These are phyloP conservation scores for Pisolithus albus DNA, from an alignment of 768 basidiomycete genomes.

Conservation along the genomic window DNA sequence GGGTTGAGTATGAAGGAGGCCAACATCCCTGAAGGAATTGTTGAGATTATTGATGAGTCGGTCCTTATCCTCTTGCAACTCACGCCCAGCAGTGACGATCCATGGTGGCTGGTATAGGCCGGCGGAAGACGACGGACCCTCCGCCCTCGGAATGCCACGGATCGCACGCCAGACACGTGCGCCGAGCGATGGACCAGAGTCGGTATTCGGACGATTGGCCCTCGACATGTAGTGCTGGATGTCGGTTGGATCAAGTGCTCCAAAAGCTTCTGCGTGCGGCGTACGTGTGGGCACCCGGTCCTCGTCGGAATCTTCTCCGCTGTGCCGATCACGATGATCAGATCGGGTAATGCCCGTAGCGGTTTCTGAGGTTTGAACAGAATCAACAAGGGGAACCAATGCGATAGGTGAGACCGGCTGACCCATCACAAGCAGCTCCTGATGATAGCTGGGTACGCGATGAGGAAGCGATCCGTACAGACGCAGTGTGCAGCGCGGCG, in stretches of 20 bases:
- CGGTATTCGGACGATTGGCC: conserved; percentile 20
- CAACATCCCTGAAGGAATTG: conserved; percentile 75
- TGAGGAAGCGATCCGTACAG: conserved; percentile 5
- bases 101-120: conserved; percentile 46
- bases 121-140: conserved; percentile 18
- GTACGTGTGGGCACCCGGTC: conserved; percentile 37
- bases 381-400: conserved; percentile 3
- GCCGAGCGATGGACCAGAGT: conserved; percentile 12
- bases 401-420: conserved; percentile 20
- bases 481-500: conserved; percentile 4
- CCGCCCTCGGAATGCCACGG: conserved; percentile 13
- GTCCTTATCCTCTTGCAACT: conserved; percentile 60
- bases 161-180: conserved; percentile 20
- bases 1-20: conserved; percentile 55
- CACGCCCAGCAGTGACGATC: conserved; percentile 58
- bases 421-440: conserved; percentile 3
- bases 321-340: conserved; percentile 17
- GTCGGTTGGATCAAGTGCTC: conserved; percentile 47
- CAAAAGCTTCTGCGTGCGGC: conserved; percentile 58
- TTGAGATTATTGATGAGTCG: conserved; percentile 64
- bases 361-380: conserved; percentile 2
- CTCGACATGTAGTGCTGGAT: conserved; percentile 39
- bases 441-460: conserved; percentile 14
- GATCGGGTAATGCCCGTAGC: conserved; percentile 5
- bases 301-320: conserved; percentile 21